These are phyloP conservation scores for Purshia tridentata DNA, from an alignment of 306 rosid species.

Conservation along the genomic window DNA sequence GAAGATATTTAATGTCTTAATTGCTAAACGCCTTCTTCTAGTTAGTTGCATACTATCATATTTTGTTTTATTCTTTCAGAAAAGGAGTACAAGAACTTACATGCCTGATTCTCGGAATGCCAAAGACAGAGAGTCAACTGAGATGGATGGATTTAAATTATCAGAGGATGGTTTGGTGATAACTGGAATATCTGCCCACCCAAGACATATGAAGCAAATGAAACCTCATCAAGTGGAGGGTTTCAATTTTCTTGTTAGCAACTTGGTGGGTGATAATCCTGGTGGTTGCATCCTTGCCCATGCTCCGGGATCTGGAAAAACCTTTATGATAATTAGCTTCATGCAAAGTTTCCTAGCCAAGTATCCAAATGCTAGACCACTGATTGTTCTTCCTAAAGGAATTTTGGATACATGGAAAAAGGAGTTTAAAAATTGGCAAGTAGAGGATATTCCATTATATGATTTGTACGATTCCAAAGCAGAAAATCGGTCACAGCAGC, in stretches of 20 bases:
- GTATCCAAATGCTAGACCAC: constrained; percentile 82
- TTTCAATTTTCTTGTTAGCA: constrained; percentile 82
- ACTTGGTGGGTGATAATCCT: constrained; percentile 74
- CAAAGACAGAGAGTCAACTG: constrained; percentile 42
- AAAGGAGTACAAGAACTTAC: constrained; percentile 73
- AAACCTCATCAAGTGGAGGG: constrained; percentile 92
- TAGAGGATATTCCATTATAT: constrained; percentile 75
- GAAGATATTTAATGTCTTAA: not conserved
- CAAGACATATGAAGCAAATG: constrained; percentile 83
- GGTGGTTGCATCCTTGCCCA: constrained; percentile 97
- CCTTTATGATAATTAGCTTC: constrained; percentile 96
- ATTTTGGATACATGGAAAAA: constrained; percentile 86
- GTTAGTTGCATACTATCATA: constrained; percentile 4
- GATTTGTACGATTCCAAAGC: constrained; percentile 81
- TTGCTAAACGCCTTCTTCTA: constrained; percentile 2
- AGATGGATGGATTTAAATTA: constrained; percentile 45
- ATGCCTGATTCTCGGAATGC: constrained; percentile 52
- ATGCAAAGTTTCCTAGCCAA: constrained; percentile 91
- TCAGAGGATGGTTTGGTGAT: constrained; percentile 46
- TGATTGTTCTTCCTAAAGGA: constrained; percentile 96
- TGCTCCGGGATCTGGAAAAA: constrained; percentile 97
- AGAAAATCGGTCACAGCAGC: constrained; percentile 66
- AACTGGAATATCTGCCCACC: constrained; percentile 69
- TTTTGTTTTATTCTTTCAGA: constrained; percentile 43
- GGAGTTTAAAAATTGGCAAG: constrained; percentile 90